Evolutionary conservation across 352 stramenopile species (phyloP).

Genomic region (Pythium diclinum): DNA sequence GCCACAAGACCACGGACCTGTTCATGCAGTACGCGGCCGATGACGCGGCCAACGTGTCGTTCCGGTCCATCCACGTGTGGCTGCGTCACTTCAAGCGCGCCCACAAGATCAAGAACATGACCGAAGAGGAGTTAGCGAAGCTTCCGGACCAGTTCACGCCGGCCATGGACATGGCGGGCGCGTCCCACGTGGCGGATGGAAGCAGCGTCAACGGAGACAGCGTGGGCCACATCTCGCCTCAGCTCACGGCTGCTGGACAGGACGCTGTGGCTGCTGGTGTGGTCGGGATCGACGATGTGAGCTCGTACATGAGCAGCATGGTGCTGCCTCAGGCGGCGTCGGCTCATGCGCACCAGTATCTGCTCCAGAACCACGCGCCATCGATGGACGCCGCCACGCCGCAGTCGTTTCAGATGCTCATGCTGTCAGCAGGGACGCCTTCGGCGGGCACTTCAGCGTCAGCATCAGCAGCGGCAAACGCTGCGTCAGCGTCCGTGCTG

Average conservation of each 20-base stretch:
- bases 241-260: not conserved
- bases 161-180: constrained; percentile 49
- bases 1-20: constrained; percentile 54
- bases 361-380: constrained; percentile 22
- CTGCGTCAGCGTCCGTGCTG: not conserved
- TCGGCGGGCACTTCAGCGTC: not conserved
- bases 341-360: constrained; percentile 8
- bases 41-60: constrained; percentile 32
- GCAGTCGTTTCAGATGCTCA: constrained; percentile 32
- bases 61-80: constrained; percentile 53
- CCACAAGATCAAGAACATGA: constrained; percentile 54
- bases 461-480: not conserved
- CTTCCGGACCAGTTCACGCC: constrained; percentile 55
- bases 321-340: constrained; percentile 7
- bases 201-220: constrained; percentile 4
- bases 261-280: not conserved
- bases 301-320: constrained; percentile 35
- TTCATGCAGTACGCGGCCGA: constrained; percentile 66
- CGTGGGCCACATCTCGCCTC: constrained; percentile 6
- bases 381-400: constrained; percentile 7
- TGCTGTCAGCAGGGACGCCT: constrained; percentile 26
- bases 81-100: constrained; percentile 67
- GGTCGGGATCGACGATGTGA: constrained; percentile 30
- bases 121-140: constrained; percentile 45
- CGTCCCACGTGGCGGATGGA: constrained; percentile 1